Base-by-base conservation (phyloP, 495 filamentous ascomycete species). In the Aspergillus conjunctus region DNA sequence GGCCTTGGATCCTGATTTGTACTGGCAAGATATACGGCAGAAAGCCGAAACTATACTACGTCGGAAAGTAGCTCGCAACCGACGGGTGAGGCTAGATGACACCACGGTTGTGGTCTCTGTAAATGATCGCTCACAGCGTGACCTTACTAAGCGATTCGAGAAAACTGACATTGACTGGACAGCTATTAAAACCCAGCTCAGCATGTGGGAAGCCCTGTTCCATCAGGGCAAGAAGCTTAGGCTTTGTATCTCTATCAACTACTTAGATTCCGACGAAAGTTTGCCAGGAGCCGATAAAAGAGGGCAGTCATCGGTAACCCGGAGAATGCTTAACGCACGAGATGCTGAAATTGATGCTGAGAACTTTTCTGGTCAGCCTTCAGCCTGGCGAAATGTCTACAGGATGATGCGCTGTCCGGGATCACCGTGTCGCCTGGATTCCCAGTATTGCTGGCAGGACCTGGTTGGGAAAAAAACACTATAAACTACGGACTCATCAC, bases 361-460 rank as follows among this genome's bases (percentile, higher is more conserved):
- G 17, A 14, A 18, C 3, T 22, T 9, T 20, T 58, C 54, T 5
- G 54, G 49, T 11, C 54, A 58, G 30, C 14, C 50, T 39, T 34
- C 37, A 21, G 50, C 69, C 15, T 77, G 64, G 67, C 51, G 60
- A 7, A 54, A 66, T 48, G 62, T 77, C 8, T 77, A 73, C 58
- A 69, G 34, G 39, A 45, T 69, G 8, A 70, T 75, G 63, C 67
- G 66, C 33, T 75, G 67, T 20, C 54, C 61, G 52, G 63, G 65
- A 12, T 18, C 55, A 18, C 57, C 66, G 39, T 74, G 59, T 30
- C 31, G 61, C 54, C 61, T 71, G 15, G 10, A 63, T 15, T 62
- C 64, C 1, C 60, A 65, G 8, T 64, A 70, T 51, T 76, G 63
- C 54, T 76, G 67, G 68, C 58, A 58, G 8, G 71, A 75, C 59